phyloP scores from a whole-genome alignment of 2,329 filamentous ascomycete species.

The Xylariales sp. region DNA sequence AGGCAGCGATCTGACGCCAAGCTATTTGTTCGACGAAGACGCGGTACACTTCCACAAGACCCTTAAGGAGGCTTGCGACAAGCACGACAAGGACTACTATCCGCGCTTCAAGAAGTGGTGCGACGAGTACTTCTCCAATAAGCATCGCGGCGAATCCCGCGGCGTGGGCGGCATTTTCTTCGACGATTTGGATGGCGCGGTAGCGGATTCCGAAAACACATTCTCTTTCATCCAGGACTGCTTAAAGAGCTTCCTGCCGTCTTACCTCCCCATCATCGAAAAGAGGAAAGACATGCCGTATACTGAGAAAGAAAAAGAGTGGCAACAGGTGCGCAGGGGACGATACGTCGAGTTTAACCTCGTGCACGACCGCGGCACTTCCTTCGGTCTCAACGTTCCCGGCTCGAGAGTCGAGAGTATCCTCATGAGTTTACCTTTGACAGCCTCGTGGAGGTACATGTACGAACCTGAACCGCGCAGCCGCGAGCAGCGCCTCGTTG shows the following conservation, averaged over 20 bases:
- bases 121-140: slow-evolving; percentile 95
- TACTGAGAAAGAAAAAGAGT: slow-evolving; percentile 86
- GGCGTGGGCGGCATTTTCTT: slow-evolving; percentile 98
- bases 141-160: slow-evolving; percentile 86
- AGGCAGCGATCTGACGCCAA: slow-evolving; percentile 91
- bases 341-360: slow-evolving; percentile 99
- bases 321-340: slow-evolving; percentile 95
- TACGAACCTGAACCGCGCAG: slow-evolving; percentile 81
- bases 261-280: slow-evolving; percentile 89
- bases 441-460: slow-evolving; percentile 97
- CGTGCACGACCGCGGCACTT: slow-evolving; percentile 93
- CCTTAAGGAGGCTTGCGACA: slow-evolving; percentile 92
- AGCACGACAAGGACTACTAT: slow-evolving; percentile 92
- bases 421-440: slow-evolving; percentile 94
- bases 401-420: slow-evolving; percentile 95
- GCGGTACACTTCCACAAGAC: slow-evolving; percentile 96
- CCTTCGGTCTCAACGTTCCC: slow-evolving; percentile 93
- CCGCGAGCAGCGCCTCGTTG: slow-evolving; percentile 82
- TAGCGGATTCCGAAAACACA: slow-evolving; percentile 87
- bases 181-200: slow-evolving; percentile 89
- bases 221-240: slow-evolving; percentile 92
- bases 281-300: slow-evolving; percentile 92
- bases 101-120: slow-evolving; percentile 98
- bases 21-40: slow-evolving; percentile 96
- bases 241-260: slow-evolving; percentile 86